Conservation (phyloP, 2,329 filamentous ascomycete species). For the Botrytis cinerea region DNA sequence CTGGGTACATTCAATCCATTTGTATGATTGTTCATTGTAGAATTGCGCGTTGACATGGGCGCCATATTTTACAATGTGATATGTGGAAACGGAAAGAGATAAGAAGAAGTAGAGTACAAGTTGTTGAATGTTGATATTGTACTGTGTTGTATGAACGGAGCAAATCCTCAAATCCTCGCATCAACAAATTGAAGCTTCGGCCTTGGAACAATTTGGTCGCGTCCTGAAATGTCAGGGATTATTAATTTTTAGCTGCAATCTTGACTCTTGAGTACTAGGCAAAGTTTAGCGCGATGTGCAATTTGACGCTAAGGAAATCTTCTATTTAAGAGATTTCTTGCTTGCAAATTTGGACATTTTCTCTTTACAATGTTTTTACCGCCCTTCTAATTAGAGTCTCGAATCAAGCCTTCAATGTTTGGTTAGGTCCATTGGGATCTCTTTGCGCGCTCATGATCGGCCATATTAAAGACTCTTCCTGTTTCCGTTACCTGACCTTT, state of each 20-base stretch:
- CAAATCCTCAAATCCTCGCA: neutral
- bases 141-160: neutral
- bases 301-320: constrained; percentile 24
- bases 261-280: neutral
- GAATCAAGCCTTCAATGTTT: constrained; percentile 91
- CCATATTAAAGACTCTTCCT: constrained; percentile 81
- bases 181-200: constrained; percentile 11
- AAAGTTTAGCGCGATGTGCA: constrained; percentile 9
- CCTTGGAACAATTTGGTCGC: neutral
- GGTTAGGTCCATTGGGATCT: constrained; percentile 81
- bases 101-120: neutral
- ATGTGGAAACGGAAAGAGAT: neutral
- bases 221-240: constrained; percentile 16
- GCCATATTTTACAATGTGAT: constrained; percentile 35
- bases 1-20: constrained; percentile 28
- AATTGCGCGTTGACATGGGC: constrained; percentile 37
- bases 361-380: constrained; percentile 61
- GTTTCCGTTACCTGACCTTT: constrained; percentile 65
- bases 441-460: constrained; percentile 96
- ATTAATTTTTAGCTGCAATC: neutral
- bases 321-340: constrained; percentile 24
- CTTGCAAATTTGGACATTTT: constrained; percentile 21
- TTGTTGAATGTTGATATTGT: constrained; percentile 16
- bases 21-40: constrained; percentile 30
- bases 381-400: constrained; percentile 99